These are phyloP conservation scores for Diaporthe caulivora DNA, from an alignment of 2,329 filamentous ascomycete genomes.

Conservation along the genomic window DNA sequence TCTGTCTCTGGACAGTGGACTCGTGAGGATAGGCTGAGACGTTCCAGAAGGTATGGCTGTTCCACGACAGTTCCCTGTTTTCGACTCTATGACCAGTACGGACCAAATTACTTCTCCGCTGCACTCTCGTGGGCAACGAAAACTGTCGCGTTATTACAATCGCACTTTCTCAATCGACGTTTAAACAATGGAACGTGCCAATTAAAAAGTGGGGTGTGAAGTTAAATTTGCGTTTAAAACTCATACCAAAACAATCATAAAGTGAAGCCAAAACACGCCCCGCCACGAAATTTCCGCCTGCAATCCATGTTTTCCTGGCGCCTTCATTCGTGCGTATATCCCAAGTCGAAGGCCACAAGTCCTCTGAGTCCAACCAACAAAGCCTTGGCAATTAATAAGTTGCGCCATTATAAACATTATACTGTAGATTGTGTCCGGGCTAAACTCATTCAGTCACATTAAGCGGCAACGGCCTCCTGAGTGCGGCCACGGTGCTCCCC, in stretches of 20 bases:
- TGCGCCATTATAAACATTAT: constrained; percentile 38
- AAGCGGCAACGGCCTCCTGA: constrained; percentile 64
- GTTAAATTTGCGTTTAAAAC: neutral
- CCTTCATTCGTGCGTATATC: constrained; percentile 8
- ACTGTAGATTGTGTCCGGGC: constrained; percentile 27
- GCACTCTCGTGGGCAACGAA: neutral
- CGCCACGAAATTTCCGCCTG: constrained; percentile 6
- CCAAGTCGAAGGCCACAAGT: neutral
- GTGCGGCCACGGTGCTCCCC: constrained; percentile 69
- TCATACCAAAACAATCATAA: constrained; percentile 14
- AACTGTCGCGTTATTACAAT: neutral
- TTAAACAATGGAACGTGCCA: neutral
- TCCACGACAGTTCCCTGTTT: neutral
- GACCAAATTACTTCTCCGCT: neutral
- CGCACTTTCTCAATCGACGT: neutral
- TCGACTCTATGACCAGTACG: neutral
- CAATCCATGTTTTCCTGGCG: constrained; percentile 9
- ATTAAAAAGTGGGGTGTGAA: neutral
- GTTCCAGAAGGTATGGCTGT: neutral
- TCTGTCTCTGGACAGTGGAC: neutral
- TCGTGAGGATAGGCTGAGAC: too few relatives aligned
- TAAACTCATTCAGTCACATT: constrained; percentile 39
- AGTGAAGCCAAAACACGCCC: constrained; percentile 20
- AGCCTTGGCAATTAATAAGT: constrained; percentile 28
- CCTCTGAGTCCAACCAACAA: neutral